Conservation (phyloP, 169 alveolate genomes). For the Plasmodium berghei region DNA sequence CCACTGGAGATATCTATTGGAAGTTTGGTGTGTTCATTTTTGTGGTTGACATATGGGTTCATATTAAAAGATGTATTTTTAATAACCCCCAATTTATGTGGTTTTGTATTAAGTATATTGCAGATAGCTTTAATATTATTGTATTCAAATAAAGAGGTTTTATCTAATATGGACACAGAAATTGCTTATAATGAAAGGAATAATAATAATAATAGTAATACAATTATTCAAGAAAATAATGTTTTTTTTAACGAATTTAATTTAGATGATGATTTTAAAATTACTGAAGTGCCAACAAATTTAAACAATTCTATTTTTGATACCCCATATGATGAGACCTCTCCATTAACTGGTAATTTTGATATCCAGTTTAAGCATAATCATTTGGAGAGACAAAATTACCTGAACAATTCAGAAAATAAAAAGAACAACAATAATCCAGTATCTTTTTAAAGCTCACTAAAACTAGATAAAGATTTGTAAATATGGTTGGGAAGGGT, state of each 20-base stretch:
- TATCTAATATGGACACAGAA: conserved; percentile 11
- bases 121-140: conserved; percentile 38
- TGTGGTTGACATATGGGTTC: conserved; percentile 84
- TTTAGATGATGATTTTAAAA: conserved; percentile 14
- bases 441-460: neutral
- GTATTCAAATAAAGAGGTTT: conserved; percentile 30
- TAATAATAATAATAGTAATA: conserved; percentile 7
- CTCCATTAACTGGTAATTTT: conserved; percentile 50
- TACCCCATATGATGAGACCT: conserved; percentile 43
- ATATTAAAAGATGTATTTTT: conserved; percentile 82
- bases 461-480: no score
- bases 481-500: no score
- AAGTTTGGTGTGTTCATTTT: conserved; percentile 80
- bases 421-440: conserved; percentile 7
- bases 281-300: conserved; percentile 22
- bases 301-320: conserved; percentile 18
- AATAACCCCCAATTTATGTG: conserved; percentile 82
- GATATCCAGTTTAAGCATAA: neutral
- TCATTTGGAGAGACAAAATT: neutral
- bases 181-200: neutral
- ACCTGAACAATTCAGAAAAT: neutral
- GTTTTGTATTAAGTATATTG: conserved; percentile 63
- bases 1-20: conserved; percentile 84
- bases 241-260: conserved; percentile 27
- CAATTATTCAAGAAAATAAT: conserved; percentile 21